Evolutionary conservation across 2,329 filamentous ascomycete species (phyloP).

Genomic region (Alternaria sp.): DNA sequence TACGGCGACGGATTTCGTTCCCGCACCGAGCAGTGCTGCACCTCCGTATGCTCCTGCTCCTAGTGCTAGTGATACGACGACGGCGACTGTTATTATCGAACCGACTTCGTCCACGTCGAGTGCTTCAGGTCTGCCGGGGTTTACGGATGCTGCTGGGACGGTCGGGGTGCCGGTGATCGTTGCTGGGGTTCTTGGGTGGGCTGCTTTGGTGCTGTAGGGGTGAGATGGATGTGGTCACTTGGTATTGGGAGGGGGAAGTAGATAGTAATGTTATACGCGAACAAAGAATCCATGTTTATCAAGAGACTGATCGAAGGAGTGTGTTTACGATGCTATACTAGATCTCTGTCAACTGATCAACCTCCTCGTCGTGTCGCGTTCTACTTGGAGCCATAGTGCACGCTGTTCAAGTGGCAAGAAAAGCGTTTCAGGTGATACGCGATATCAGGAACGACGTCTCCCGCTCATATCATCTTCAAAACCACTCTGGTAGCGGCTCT

Average conservation of each 20-base stretch:
- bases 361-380: too few species aligned
- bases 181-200: slow-evolving; percentile 26
- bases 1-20: background rate
- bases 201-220: slow-evolving; percentile 25
- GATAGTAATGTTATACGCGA: too few species aligned
- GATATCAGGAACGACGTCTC: too few species aligned
- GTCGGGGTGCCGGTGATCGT: slow-evolving; percentile 19
- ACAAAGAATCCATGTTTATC: too few species aligned
- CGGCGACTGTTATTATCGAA: slow-evolving; percentile 4
- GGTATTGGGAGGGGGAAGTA: background rate
- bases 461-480: too few species aligned
- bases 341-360: too few species aligned
- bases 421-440: too few species aligned
- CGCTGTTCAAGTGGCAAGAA: too few species aligned
- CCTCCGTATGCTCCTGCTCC: slow-evolving; percentile 17
- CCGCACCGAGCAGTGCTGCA: background rate
- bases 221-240: too few species aligned
- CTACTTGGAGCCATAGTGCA: too few species aligned
- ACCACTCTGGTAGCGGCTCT: too few species aligned
- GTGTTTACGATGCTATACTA: background rate
- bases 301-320: too few species aligned
- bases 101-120: slow-evolving; percentile 4
- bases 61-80: slow-evolving; percentile 1
- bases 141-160: slow-evolving; percentile 27
- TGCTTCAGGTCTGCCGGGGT: slow-evolving; percentile 14